Percentiles rank a stretch among this genome's conserved stretches.
These are phyloP conservation scores for Candida hispaniensis DNA, from an alignment of 805 yeast genomes.

Conservation along the genomic window DNA sequence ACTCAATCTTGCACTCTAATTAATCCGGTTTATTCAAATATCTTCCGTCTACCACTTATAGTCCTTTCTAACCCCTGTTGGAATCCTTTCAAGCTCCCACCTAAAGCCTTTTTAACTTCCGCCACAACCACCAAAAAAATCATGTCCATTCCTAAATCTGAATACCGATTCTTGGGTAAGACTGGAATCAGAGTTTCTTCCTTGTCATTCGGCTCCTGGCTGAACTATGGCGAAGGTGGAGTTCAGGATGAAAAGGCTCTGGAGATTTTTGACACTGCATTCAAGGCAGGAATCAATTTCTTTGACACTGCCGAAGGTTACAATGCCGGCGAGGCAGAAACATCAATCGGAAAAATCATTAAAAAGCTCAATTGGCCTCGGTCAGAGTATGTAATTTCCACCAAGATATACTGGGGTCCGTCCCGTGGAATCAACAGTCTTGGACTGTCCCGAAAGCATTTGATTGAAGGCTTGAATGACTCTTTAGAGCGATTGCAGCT, in stretches of 20 bases:
- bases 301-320: conserved; percentile 30
- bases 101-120: too few species aligned
- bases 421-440: conserved; percentile 23
- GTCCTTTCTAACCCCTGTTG: too few species aligned
- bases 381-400: conserved; percentile 26
- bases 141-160: conserved; percentile 19
- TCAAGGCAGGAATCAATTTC: conserved; percentile 28
- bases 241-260: conserved; percentile 23
- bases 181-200: conserved; percentile 28
- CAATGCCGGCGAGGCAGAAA: conserved; percentile 25
- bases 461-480: conserved; percentile 27
- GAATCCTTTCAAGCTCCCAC: too few species aligned
- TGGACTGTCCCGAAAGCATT: conserved; percentile 28
- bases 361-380: conserved; percentile 27
- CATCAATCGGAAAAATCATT: conserved; percentile 25
- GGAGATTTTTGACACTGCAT: conserved; percentile 26
- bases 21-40: too few species aligned
- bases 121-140: too few species aligned
- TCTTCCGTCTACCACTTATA: too few species aligned
- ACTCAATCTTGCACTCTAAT: too few species aligned
- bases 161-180: conserved; percentile 28
- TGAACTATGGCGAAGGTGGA: conserved; percentile 25
- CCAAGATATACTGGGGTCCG: conserved; percentile 28
- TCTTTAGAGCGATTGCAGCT: conserved; percentile 26
- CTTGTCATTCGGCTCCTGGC: conserved; percentile 29